Conservation (phyloP, 345 rosid genomes). For the Salix brachista region DNA sequence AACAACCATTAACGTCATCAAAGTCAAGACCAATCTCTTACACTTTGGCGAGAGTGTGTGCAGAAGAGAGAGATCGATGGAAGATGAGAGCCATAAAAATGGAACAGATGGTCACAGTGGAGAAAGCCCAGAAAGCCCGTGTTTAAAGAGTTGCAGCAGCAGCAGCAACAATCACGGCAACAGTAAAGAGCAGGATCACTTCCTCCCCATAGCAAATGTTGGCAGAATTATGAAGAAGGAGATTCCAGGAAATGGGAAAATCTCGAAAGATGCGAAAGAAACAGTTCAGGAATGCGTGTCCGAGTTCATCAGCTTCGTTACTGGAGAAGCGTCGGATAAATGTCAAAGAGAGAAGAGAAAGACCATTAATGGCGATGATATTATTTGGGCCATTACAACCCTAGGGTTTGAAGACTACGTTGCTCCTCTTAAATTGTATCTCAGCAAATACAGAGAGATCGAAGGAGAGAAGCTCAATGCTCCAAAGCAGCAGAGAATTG, state of each 20-base stretch:
- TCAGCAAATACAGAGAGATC: slow-evolving; percentile 9
- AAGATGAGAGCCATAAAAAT: slow-evolving; percentile 51
- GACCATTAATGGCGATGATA: slow-evolving; percentile 17
- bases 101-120: slow-evolving; percentile 16
- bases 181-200: slow-evolving; percentile 21
- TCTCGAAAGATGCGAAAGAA: slow-evolving; percentile 20
- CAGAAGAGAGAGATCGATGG: slow-evolving; percentile 26
- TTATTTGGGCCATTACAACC: slow-evolving; percentile 20
- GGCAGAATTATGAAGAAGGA: slow-evolving; percentile 21
- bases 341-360: slow-evolving; percentile 18
- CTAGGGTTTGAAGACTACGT: slow-evolving; percentile 20
- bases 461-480: slow-evolving; percentile 14
- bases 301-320: slow-evolving; percentile 21
- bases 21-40: slow-evolving; percentile 11
- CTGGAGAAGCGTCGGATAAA: slow-evolving; percentile 18
- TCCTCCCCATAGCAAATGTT: slow-evolving; percentile 19
- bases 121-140: slow-evolving; percentile 56
- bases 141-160: slow-evolving; percentile 25
- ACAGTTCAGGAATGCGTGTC: slow-evolving; percentile 17
- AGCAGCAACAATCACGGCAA: slow-evolving; percentile 16
- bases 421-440: slow-evolving; percentile 10
- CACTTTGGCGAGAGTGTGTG: background rate
- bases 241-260: slow-evolving; percentile 15
- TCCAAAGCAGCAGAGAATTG: slow-evolving; percentile 12
- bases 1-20: background rate